Evolutionary conservation across 2,329 filamentous ascomycete species (phyloP), one percentile per base, ranked within the genome.

Genomic region (Paradendryphiella salina): DNA sequence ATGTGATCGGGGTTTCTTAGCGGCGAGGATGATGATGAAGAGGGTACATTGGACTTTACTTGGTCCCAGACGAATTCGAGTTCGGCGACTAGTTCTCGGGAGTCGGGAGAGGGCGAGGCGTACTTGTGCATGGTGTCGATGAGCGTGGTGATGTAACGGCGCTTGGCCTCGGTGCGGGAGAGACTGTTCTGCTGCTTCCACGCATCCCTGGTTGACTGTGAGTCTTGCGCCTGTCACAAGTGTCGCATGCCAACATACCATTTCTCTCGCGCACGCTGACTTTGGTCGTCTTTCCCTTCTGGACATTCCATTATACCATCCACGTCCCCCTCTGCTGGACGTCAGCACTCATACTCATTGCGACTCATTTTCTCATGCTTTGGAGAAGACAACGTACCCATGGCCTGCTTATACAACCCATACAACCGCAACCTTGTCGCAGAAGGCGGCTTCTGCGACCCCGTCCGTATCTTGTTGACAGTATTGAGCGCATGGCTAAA

Each of bases 61-160:
- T 97, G 94, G 63, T 96, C 91, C 94, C 94, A 99, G 32, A 99
- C 93, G 66, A 97, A 99, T 75, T 99, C 94, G n/a, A 99, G 83
- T 73, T 99, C 94, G 8, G 86, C 82, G 31, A 97, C 92, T 32
- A 99, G 81, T 74, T 96, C 92, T 52, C 87, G 83, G 6, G 90
- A 90, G 70, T 96, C 91, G 40, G 86, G 82, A 14, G 91, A 96
- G 33, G 87, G 82, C 35, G 82, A 94, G 41, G 94, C 94, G 77
- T 96, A 97, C 69, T 85, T 84, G 77, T 96, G 92, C 92, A 99
- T 97, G 1, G 92, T 97, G 65, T 93, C 88, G 72, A 99, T 96
- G 53, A 99, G 79, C 14, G 90, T 92, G 66, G 92, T 89, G 70
- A 99, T 93, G 72, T 99, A 97, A 63, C 88, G 83, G 64, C 89